Evolutionary conservation across 2,329 filamentous ascomycete genomes (phyloP).

Genomic region (Torrubiella hemipterigena): DNA sequence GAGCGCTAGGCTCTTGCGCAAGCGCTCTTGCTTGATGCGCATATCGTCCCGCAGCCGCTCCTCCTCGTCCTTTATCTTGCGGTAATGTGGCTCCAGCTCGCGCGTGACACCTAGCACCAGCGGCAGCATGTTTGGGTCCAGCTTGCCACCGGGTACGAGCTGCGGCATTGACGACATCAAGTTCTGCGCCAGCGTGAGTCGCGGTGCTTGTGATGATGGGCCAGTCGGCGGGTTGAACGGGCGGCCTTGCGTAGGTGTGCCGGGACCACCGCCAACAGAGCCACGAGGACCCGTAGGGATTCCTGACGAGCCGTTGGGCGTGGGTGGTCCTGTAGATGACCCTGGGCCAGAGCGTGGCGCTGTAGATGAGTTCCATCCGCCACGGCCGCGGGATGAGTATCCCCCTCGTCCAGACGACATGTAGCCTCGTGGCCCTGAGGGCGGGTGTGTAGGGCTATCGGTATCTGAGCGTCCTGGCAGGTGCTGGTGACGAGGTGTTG

Average conservation of each 20-base stretch:
- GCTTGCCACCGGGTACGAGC: conserved; percentile 41
- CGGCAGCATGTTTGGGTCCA: conserved; percentile 33
- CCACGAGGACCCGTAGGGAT: conserved; percentile 36
- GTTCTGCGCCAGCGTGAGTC: conserved; percentile 38
- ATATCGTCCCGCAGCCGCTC: conserved; percentile 43
- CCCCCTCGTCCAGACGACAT: conserved; percentile 31
- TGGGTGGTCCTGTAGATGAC: conserved; percentile 25
- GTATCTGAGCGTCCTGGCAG: conserved; percentile 22
- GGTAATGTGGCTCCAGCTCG: conserved; percentile 41
- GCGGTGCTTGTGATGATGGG: conserved; percentile 28
- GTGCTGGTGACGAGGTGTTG: conserved; percentile 18
- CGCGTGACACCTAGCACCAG: conserved; percentile 34
- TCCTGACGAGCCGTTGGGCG: conserved; percentile 22
- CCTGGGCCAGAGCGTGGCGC: conserved; percentile 21
- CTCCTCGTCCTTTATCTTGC: conserved; percentile 44
- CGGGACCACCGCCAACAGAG: conserved; percentile 9
- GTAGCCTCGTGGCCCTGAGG: conserved; percentile 43
- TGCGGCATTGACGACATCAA: conserved; percentile 38
- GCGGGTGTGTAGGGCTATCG: conserved; percentile 35
- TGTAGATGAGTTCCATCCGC: conserved; percentile 27
- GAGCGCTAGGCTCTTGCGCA: conserved; percentile 37
- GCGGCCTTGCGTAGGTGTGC: conserved; percentile 27
- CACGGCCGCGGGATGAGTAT: conserved; percentile 31
- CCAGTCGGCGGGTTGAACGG: conserved; percentile 48
- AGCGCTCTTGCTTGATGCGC: conserved; percentile 38